phyloP scores from a whole-genome alignment of 192 early-diverging fungal species.

The Backusella psychrophila region DNA sequence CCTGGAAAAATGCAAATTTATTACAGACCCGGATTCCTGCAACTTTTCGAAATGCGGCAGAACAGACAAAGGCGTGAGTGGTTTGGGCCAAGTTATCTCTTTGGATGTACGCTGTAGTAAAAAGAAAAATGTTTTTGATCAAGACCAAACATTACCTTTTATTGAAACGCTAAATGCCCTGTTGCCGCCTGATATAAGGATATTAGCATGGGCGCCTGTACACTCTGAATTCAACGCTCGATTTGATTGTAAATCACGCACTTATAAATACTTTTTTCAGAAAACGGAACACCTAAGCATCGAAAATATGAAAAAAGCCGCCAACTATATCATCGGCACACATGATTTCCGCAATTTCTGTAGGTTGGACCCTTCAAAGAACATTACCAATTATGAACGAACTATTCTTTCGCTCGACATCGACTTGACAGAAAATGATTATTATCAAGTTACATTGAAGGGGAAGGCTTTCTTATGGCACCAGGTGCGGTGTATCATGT shows the following conservation, averaged over 20 bases:
- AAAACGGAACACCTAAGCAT: conserved; percentile 64
- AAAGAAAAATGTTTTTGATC: not conserved
- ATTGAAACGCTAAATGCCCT: conserved; percentile 76
- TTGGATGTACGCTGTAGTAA: conserved; percentile 62
- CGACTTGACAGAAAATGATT: conserved; percentile 38
- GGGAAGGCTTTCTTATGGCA: conserved; percentile 96
- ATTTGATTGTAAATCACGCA: conserved; percentile 78
- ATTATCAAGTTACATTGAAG: conserved; percentile 70
- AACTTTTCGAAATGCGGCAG: conserved; percentile 82
- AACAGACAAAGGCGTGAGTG: conserved; percentile 87
- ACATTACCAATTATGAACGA: conserved; percentile 77
- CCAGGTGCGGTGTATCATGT: conserved; percentile 96
- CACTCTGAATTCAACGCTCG: conserved; percentile 75
- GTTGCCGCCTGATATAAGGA: conserved; percentile 83
- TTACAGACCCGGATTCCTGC: conserved; percentile 64
- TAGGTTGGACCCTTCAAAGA: conserved; percentile 85
- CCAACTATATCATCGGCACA: conserved; percentile 66
- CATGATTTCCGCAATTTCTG: conserved; percentile 98
- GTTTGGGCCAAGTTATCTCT: conserved; percentile 85
- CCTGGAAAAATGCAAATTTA: conserved; percentile 71
- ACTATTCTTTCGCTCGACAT: conserved; percentile 69
- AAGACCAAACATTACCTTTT: conserved; percentile 57
- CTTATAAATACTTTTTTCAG: conserved; percentile 92
- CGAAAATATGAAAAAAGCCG: conserved; percentile 72
- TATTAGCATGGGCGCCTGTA: conserved; percentile 90